Base-by-base conservation (phyloP, 2,329 filamentous ascomycete species). In the Alternaria tenuissima region DNA sequence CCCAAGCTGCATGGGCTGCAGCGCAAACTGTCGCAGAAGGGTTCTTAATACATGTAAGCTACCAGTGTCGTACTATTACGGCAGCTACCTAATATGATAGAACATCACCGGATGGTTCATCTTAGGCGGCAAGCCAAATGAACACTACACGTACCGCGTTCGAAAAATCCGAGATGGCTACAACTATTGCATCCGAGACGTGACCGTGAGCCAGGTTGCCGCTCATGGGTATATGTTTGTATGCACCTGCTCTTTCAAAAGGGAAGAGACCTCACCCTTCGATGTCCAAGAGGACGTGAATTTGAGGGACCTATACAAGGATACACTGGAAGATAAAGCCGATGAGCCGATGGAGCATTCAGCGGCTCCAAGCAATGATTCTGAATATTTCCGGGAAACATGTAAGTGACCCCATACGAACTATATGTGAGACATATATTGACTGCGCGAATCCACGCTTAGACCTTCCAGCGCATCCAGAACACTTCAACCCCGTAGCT, bases 1-100 rank as follows among this genome's bases (percentile, higher is more conserved):
- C 83, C n/a, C 85, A 87, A 71, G 82, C 85, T 32, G 84, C 83
- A 16, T 87, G 83, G 78, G 85, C 85, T 16, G 85, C 85, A 8
- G 82, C 82, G 8, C 82, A 86, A 61, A 87, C 85, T 2, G 82
- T 87, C 12, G 69, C 67, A 6, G 73, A 78, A 28, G 85, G 83
- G 2, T 82, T 85, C 51, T 69, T 86, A 28, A 76, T 87, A 22
- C 84, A 86, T 74, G 84, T 86, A 76, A 70, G 32, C 32, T 36
- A 6, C 32, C 5, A 12, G 32, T 14, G 18, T 14, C 34, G 16
- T 30, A 16, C 20, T 34, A 7, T 3, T 7, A 43, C 26, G 1
- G 7, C 1, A 38, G 32, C 36, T 22, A 2, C 14, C 22, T 26
- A 20, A 36, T 7, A 26, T 43, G 14, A 3, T 63, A 85, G 83